These are phyloP conservation scores for Tolypocladium album DNA, from an alignment of 2,329 filamentous ascomycete genomes.

Conservation along the genomic window DNA sequence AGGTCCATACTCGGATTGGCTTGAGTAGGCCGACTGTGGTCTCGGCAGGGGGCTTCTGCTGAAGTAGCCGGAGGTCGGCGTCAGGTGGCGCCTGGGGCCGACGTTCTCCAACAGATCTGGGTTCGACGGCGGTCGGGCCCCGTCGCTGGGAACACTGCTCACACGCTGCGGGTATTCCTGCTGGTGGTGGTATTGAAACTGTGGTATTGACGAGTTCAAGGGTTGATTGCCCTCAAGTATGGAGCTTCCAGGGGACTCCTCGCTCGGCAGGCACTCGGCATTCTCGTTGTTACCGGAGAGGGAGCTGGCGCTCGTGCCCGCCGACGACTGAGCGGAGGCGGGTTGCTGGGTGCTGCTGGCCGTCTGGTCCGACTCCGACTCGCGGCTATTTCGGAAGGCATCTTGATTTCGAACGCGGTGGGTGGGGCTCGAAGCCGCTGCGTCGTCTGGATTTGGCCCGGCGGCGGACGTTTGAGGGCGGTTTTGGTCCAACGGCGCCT, in stretches of 20 bases:
- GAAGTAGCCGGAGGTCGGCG: slow-evolving; percentile 43
- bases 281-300: slow-evolving; percentile 39
- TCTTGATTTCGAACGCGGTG: slow-evolving; percentile 22
- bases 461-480: slow-evolving; percentile 8
- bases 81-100: slow-evolving; percentile 49
- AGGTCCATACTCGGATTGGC: slow-evolving; percentile 55
- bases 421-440: slow-evolving; percentile 20
- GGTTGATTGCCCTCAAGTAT: slow-evolving; percentile 32
- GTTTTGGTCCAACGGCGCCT: slow-evolving; percentile 7
- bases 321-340: slow-evolving; percentile 39
- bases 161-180: slow-evolving; percentile 30
- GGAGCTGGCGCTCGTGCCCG: slow-evolving; percentile 45
- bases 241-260: slow-evolving; percentile 39
- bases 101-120: slow-evolving; percentile 41
- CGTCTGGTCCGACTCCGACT: slow-evolving; percentile 43
- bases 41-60: slow-evolving; percentile 51
- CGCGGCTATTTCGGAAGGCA: slow-evolving; percentile 37
- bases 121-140: slow-evolving; percentile 34
- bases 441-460: slow-evolving; percentile 16
- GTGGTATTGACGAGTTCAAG: slow-evolving; percentile 36
- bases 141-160: slow-evolving; percentile 30
- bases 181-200: slow-evolving; percentile 54
- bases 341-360: slow-evolving; percentile 36
- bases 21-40: slow-evolving; percentile 68
- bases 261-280: slow-evolving; percentile 31